phyloP scores from a whole-genome alignment of 2,329 filamentous ascomycete species.

The Colletotrichum melonis region DNA sequence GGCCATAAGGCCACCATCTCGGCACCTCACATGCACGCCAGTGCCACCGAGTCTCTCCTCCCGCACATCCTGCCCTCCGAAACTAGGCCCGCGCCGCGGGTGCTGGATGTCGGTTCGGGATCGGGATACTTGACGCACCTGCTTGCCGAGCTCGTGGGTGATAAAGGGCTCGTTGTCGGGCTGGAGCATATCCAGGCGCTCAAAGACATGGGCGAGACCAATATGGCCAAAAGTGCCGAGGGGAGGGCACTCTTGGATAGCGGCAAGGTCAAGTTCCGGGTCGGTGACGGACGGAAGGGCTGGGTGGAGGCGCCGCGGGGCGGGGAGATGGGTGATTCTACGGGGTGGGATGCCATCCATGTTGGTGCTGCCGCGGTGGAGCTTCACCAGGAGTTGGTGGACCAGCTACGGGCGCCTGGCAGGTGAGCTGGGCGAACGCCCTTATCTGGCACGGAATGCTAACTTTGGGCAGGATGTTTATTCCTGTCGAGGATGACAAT shows the following conservation, averaged over 20 bases:
- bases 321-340: conserved; percentile 59
- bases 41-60: conserved; percentile 62
- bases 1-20: conserved; percentile 68
- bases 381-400: conserved; percentile 77
- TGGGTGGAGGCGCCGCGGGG: conserved; percentile 60
- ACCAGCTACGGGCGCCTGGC: conserved; percentile 83
- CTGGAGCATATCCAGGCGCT: conserved; percentile 79
- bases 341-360: conserved; percentile 91
- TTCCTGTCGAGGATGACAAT: conserved; percentile 72
- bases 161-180: conserved; percentile 69
- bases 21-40: conserved; percentile 71
- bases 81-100: conserved; percentile 54
- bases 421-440: conserved; percentile 53
- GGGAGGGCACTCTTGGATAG: conserved; percentile 70
- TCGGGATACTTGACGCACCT: conserved; percentile 90
- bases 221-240: conserved; percentile 72
- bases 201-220: conserved; percentile 69
- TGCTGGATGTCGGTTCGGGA: conserved; percentile 81
- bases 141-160: conserved; percentile 79
- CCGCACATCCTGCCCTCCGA: conserved; percentile 52
- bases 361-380: conserved; percentile 87
- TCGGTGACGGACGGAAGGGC: conserved; percentile 79
- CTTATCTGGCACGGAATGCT: conserved; percentile 25
- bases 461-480: conserved; percentile 70
- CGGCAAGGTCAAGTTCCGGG: conserved; percentile 77